phyloP scores from a whole-genome alignment of 768 basidiomycete species.

The Lanmaoa pseudosensibilis region DNA sequence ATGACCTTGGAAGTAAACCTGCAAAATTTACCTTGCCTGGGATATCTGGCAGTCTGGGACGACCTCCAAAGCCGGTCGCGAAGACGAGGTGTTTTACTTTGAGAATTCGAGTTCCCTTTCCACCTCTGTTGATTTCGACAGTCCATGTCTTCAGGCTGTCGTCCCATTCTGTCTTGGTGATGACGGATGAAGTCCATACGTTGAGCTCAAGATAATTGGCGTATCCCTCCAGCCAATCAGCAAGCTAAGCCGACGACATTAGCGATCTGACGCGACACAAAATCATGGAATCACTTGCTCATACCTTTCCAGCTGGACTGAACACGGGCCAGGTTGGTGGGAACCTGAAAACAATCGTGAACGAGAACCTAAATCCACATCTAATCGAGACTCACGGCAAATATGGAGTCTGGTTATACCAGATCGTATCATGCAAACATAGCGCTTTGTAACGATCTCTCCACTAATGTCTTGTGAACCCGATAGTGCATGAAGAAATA shows the following conservation, averaged over 20 bases:
- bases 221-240: slow-evolving; percentile 65
- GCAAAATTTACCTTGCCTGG: slow-evolving; percentile 39
- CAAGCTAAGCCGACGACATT: slow-evolving; percentile 42
- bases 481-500: not conserved
- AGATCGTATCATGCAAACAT: slow-evolving; percentile 53
- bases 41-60: slow-evolving; percentile 44
- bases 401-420: slow-evolving; percentile 59
- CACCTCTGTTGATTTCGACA: slow-evolving; percentile 39
- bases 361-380: not conserved
- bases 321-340: slow-evolving; percentile 57
- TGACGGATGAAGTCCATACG: slow-evolving; percentile 56
- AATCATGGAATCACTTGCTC: not conserved
- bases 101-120: slow-evolving; percentile 35
- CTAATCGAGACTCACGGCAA: slow-evolving; percentile 38
- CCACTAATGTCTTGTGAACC: slow-evolving; percentile 37
- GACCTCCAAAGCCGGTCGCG: slow-evolving; percentile 52
- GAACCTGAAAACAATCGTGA: slow-evolving; percentile 38
- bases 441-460: slow-evolving; percentile 58
- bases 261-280: not conserved
- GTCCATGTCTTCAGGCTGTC: slow-evolving; percentile 44
- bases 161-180: slow-evolving; percentile 41
- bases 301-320: slow-evolving; percentile 50
- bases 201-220: slow-evolving; percentile 59
- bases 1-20: not conserved
- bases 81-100: slow-evolving; percentile 54